Conservation (phyloP, 352 stramenopile genomes). For the Phytopythium litorale region DNA sequence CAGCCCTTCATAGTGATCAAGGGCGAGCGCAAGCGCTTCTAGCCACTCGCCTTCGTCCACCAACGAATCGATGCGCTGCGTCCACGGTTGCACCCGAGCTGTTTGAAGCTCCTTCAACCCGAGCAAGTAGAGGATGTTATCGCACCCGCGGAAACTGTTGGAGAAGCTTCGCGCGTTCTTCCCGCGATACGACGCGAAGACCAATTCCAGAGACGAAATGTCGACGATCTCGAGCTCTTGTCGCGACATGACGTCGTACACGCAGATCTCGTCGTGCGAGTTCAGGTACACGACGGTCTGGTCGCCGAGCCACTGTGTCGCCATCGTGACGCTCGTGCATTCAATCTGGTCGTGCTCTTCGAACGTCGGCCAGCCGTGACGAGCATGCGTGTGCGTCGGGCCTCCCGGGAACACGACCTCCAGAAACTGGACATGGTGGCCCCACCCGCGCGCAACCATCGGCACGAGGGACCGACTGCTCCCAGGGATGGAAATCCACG, state of each 20-base stretch:
- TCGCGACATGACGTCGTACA: conserved; percentile 96
- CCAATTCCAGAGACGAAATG: conserved; percentile 90
- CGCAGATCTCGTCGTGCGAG: conserved; percentile 93
- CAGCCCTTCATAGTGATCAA: conserved; percentile 95
- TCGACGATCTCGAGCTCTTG: conserved; percentile 94
- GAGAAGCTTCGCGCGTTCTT: conserved; percentile 81
- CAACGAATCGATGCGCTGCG: conserved; percentile 91
- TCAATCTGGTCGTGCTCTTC: conserved; percentile 93
- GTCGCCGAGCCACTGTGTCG: conserved; percentile 95
- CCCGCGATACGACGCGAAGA: conserved; percentile 91
- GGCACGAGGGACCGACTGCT: conserved; percentile 82
- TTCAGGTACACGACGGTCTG: conserved; percentile 95
- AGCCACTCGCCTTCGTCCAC: conserved; percentile 97
- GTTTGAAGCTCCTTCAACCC: conserved; percentile 92
- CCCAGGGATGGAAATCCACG: conserved; percentile 88
- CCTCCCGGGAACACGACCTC: conserved; percentile 79
- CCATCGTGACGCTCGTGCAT: conserved; percentile 85
- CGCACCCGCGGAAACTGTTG: conserved; percentile 90
- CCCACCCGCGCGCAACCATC: conserved; percentile 92
- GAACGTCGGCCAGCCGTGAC: conserved; percentile 93
- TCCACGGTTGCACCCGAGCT: conserved; percentile 90
- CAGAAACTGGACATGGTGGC: conserved; percentile 92
- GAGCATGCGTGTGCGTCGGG: conserved; percentile 65
- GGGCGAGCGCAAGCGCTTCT: conserved; percentile 92
- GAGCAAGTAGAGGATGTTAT: conserved; percentile 92